These are phyloP conservation scores for Clitopilus passeckerianus DNA, from an alignment of 768 basidiomycete genomes.

Conservation along the genomic window DNA sequence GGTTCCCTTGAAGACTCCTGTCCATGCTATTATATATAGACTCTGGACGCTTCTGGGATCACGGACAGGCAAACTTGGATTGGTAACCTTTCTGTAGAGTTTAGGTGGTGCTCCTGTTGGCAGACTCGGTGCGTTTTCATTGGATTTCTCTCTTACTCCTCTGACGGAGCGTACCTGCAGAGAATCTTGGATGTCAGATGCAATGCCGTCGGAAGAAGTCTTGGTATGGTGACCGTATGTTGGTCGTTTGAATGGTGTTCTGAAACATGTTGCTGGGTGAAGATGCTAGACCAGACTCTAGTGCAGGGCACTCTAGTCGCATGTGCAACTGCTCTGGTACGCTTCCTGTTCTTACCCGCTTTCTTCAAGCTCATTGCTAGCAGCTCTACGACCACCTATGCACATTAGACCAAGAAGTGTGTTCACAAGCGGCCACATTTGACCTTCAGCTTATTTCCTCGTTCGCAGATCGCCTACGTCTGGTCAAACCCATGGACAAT, in stretches of 20 bases:
- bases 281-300: background rate
- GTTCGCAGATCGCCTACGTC: constrained; percentile 16
- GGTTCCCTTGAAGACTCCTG: background rate
- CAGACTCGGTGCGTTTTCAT: background rate
- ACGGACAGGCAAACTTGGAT: background rate
- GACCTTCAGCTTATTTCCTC: background rate
- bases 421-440: background rate
- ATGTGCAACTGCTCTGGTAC: background rate
- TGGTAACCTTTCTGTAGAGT: background rate
- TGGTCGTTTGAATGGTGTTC: background rate
- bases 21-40: background rate
- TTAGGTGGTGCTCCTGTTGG: background rate
- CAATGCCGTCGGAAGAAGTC: background rate
- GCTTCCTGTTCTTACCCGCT: background rate
- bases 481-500: constrained; percentile 17
- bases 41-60: background rate
- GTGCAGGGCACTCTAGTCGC: background rate
- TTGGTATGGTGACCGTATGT: background rate
- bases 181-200: background rate
- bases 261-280: background rate
- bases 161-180: background rate
- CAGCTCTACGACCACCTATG: constrained; percentile 21
- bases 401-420: constrained; percentile 21
- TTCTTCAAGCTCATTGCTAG: background rate
- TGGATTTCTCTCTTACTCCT: background rate